phyloP scores from a whole-genome alignment of 805 yeast genomes.

The Wickerhamomyces subpelliculosus region DNA sequence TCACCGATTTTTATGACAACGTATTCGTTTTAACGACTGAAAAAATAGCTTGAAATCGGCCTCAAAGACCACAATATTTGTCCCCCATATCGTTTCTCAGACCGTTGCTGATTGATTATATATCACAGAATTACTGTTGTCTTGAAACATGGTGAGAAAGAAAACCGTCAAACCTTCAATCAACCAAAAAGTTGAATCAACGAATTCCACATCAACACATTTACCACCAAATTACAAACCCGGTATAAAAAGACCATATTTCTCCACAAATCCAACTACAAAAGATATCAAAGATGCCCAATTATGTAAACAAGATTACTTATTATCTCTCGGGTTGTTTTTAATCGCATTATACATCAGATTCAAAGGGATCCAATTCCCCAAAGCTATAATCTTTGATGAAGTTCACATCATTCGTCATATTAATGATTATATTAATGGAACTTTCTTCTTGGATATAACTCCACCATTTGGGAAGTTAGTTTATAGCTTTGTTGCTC shows the following conservation, averaged over 20 bases:
- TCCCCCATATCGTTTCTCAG: too few species aligned
- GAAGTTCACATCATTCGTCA: constrained; percentile 37
- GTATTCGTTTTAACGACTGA: too few species aligned
- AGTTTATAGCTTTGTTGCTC: constrained; percentile 47
- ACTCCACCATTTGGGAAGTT: constrained; percentile 69
- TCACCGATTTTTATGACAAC: too few species aligned
- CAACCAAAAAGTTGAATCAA: not conserved
- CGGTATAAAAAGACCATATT: constrained; percentile 27
- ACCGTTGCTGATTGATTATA: too few species aligned
- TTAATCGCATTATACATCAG: constrained; percentile 22
- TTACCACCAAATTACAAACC: constrained; percentile 24
- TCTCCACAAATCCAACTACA: constrained; percentile 20
- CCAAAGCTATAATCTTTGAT: constrained; percentile 39
- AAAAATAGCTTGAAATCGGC: too few species aligned
- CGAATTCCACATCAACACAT: not conserved
- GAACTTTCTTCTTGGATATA: constrained; percentile 61
- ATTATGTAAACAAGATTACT: constrained; percentile 11
- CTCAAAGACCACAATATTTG: too few species aligned
- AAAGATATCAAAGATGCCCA: constrained; percentile 10
- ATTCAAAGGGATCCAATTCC: constrained; percentile 27
- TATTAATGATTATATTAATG: constrained; percentile 40
- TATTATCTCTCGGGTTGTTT: constrained; percentile 13
- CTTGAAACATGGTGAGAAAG: constrained; percentile 10
- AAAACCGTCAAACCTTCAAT: not conserved
- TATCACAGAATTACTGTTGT: too few species aligned